Evolutionary conservation across 805 yeast genomes (phyloP), one percentile per base, ranked within the genome.

Genomic region (Suhomyces vadensis): DNA sequence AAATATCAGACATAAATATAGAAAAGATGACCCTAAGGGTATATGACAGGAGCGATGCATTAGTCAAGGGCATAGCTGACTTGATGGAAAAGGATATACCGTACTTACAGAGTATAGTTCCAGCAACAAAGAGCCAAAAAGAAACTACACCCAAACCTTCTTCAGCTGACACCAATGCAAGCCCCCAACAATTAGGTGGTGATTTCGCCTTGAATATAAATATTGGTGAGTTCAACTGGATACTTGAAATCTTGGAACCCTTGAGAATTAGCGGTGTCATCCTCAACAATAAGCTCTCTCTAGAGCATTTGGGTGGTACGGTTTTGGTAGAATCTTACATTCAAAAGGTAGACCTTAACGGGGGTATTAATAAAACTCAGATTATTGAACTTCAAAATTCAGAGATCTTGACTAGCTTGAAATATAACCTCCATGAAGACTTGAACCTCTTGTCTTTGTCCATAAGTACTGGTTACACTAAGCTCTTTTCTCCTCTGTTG

Each of bases 381-480:
- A 23, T 67, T 0, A 9, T 61, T 6, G 58, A 65, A 22, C 24
- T 61, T 1, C 65, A 64, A 41, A 58, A 57, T 37, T 62, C 70
- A 2, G 60, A 62, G 10, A 42, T 62, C 37, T 43, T 44, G 6
- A 44, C 58, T 5, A 45, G 41, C 5, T 20, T 63, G 9, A 51
- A 49, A 24, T 36, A 56, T 17, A 40, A 43, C 5, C 37, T 47
- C 1, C 13, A 39, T 1, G 48, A 43, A 0, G 55, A 52, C 2
- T 17, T 46, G 9, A 39, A 43, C 40, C 37, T 59, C 19, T 40
- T 62, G 2, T 36, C 47, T 2, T 41, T 55, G 0, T 50, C 52
- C 4, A 39, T 55, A 5, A 52, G 52, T 9, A 41, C 64, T n/a
- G 71, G 70, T 2, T 66, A 58, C 43, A 51, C 69, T 16, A 66